Base-by-base conservation (phyloP, 495 filamentous ascomycete species). In the Elaphomyces granulatus region DNA sequence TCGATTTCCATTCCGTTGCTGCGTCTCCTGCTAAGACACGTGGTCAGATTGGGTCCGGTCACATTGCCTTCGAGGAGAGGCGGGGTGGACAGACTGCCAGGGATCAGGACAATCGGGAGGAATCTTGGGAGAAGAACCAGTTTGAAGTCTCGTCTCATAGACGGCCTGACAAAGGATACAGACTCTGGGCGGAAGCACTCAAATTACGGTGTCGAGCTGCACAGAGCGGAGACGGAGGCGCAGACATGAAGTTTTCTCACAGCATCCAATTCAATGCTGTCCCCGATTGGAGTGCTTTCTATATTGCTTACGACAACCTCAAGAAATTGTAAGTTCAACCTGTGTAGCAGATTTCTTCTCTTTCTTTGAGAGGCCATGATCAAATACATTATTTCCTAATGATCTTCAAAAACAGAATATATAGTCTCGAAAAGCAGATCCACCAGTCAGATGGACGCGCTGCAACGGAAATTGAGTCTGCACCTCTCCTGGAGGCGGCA, bases 211-310 rank as follows among this genome's bases (percentile, higher is more conserved):
- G 53, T 44, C 40, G 42, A 17, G 42, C 43, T 44, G 43, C 50
- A 40, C 50, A 33, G 20, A 45, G 40, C 3, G 46, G 45, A 32
- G 50, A 50, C 34, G 37, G 44, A 32, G 72, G 64, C 38, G 75
- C 78, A 78, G 85, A 87, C 46, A 99, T 99, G 90, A 96, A 95
- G 75, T 99, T 99, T 70, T 95, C 90, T 36, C 90, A 96, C 56
- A 96, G 92, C 62, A 78, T 99, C 47, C 90, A 99, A 66, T 99
- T 99, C 64, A 99, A 99, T 63, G 86, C 90, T 41, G 92, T 99
- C 41, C 90, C 92, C 15, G 90, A 99, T 55, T 99, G 90, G 90
- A 95, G 87, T 64, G 82, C 77, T 45, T 75, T 94, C 59, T 99
- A 99, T 58, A 90, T 99, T 50, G 79, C 86, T 40, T 99, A 99